These are phyloP conservation scores for Brettanomyces naardenensis DNA, from an alignment of 805 yeast genomes.

Conservation along the genomic window DNA sequence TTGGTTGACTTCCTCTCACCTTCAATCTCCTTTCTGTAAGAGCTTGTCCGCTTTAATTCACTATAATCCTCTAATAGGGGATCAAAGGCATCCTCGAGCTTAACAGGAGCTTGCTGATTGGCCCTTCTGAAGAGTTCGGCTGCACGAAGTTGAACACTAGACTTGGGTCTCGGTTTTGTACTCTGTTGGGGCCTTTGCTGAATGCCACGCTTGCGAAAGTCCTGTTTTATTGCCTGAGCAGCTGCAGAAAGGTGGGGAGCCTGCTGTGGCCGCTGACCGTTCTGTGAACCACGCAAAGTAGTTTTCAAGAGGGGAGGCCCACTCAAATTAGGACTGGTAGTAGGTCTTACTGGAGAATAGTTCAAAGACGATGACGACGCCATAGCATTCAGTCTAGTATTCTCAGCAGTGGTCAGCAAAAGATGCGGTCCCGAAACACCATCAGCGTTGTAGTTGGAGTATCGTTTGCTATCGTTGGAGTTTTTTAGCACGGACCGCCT, in stretches of 20 bases:
- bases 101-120: slow-evolving; percentile 15
- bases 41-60: slow-evolving; percentile 32
- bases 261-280: not conserved
- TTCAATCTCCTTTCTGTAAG: slow-evolving; percentile 40
- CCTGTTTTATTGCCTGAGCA: slow-evolving; percentile 19
- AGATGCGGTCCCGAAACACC: slow-evolving; percentile 60
- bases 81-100: slow-evolving; percentile 6
- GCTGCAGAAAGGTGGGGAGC: slow-evolving; percentile 26
- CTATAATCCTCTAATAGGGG: slow-evolving; percentile 5
- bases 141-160: slow-evolving; percentile 30
- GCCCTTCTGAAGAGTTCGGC: slow-evolving; percentile 50
- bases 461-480: slow-evolving; percentile 11
- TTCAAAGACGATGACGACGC: slow-evolving; percentile 27
- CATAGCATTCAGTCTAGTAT: slow-evolving; percentile 64
- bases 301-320: slow-evolving; percentile 1
- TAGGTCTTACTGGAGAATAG: not conserved
- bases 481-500: slow-evolving; percentile 42
- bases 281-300: not conserved
- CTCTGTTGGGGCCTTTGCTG: not conserved
- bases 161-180: slow-evolving; percentile 2
- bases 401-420: slow-evolving; percentile 69
- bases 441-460: slow-evolving; percentile 15
- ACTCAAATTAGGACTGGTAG: not conserved
- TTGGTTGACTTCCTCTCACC: not conserved
- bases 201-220: slow-evolving; percentile 10